A percentile compares a stretch with the other conserved stretches of the same genome.
phyloP scores from a whole-genome alignment of 495 filamentous ascomycete species.

The Hypomontagnella monticulosa region DNA sequence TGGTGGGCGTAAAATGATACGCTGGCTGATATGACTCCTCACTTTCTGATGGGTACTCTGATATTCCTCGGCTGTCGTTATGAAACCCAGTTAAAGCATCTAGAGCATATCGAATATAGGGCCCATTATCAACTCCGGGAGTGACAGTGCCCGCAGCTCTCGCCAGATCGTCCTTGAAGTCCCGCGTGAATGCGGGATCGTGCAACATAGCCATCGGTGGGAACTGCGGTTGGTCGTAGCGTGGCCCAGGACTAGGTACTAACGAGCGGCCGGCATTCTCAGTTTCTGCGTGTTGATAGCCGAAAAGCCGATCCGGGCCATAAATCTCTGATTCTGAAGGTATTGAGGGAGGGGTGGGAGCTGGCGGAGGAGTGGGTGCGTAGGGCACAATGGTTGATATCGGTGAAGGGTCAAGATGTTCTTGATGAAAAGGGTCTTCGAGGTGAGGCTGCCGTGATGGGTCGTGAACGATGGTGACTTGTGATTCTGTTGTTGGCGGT shows the following conservation, averaged over 20 bases:
- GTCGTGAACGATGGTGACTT: constrained; percentile 32
- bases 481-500: constrained; percentile 27
- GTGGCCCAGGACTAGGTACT: constrained; percentile 34
- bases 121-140: constrained; percentile 58
- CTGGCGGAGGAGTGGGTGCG: constrained; percentile 46
- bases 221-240: constrained; percentile 46
- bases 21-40: constrained; percentile 25
- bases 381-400: constrained; percentile 45
- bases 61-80: constrained; percentile 43
- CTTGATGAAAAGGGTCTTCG: constrained; percentile 1
- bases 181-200: constrained; percentile 46
- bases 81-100: constrained; percentile 54
- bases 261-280: constrained; percentile 40
- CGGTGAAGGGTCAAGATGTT: constrained; percentile 23
- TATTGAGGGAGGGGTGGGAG: constrained; percentile 44
- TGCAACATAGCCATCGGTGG: constrained; percentile 43
- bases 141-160: constrained; percentile 57
- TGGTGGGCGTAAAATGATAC: constrained; percentile 36
- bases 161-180: constrained; percentile 56
- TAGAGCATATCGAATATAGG: constrained; percentile 59
- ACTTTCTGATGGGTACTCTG: constrained; percentile 42
- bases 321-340: constrained; percentile 50
- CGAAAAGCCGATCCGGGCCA: constrained; percentile 48
- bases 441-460: constrained; percentile 20
- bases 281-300: constrained; percentile 19